Evolutionary conservation across 1,139 yeast genomes (phyloP), one percentile per base, ranked within the genome.

Genomic region (Taphrina populina): DNA sequence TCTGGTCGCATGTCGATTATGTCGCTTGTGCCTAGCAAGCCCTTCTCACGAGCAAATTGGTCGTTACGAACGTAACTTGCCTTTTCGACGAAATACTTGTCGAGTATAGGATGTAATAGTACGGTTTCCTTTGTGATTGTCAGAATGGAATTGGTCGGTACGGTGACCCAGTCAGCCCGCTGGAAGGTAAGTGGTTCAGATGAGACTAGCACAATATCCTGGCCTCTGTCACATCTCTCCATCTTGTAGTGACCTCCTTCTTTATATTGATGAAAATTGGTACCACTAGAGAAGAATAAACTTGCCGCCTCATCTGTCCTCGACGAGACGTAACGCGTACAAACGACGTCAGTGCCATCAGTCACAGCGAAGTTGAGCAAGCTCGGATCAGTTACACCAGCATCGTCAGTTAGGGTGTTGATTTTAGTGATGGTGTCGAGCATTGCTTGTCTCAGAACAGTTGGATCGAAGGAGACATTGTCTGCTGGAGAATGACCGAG

Each of bases 131-230:
- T 83, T 61, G 83, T 83, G 59, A 92, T 83, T 0, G 95, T 85
- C n/a, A 92, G 69, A 2, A 84, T 72, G 1, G 96, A 84, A 69
- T 92, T 92, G 2, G 97, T 84, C 1, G 97, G 98, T 1, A 92
- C 95, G 15, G 96, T 84, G 59, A 92, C 85, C 98, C 98, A 92
- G 71, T 92, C 98, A 36, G 92, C 92, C 58, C 98, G 74, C 71
- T 92, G 97, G 70, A 92, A 92, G 0, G 98, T 92, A 58, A 92
- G 75, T 0, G 98, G 98, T 67, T 92, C 98, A 32, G 95, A 84
- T 1, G 98, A 96, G 41, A 92, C 88, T 82, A 92, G 85, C n/a
- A 92, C 84, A 33, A 92, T 92, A 69, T 88, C 92, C 68, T 90
- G 97, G 6, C 94, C 86, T 52, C 96, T 76, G 69, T 90, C 95